Evolutionary conservation across 345 rosid species (phyloP).

Genomic region (Chamaenerion angustifolium): DNA sequence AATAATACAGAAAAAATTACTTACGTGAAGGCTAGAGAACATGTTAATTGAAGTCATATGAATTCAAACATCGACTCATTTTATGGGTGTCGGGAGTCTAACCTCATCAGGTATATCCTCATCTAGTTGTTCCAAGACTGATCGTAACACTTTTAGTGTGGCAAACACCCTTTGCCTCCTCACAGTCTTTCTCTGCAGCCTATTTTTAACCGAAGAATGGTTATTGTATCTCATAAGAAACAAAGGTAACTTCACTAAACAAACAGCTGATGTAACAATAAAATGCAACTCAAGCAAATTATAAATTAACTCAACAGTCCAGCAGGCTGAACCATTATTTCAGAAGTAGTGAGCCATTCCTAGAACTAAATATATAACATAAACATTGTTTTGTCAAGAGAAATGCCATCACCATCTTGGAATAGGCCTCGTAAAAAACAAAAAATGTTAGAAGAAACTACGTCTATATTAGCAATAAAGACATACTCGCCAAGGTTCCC

Average conservation of each 20-base stretch:
- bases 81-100: constrained; percentile 7
- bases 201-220: constrained; percentile 15
- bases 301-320: background rate
- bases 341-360: no score
- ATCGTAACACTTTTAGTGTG: constrained; percentile 70
- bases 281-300: background rate
- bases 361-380: no score
- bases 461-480: background rate
- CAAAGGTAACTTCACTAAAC: background rate
- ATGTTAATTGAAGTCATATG: no score
- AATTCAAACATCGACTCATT: no score
- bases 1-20: no score
- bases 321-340: no score
- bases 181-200: constrained; percentile 78
- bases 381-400: no score
- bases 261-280: background rate
- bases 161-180: constrained; percentile 80
- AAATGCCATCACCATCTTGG: no score
- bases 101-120: constrained; percentile 91
- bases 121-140: constrained; percentile 66
- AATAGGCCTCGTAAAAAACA: no score
- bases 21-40: no score
- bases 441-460: no score
- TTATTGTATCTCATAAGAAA: constrained; percentile 1
- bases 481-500: constrained; percentile 76